Conservation (phyloP, 2,329 filamentous ascomycete species). For the Biscogniauxia marginata region DNA sequence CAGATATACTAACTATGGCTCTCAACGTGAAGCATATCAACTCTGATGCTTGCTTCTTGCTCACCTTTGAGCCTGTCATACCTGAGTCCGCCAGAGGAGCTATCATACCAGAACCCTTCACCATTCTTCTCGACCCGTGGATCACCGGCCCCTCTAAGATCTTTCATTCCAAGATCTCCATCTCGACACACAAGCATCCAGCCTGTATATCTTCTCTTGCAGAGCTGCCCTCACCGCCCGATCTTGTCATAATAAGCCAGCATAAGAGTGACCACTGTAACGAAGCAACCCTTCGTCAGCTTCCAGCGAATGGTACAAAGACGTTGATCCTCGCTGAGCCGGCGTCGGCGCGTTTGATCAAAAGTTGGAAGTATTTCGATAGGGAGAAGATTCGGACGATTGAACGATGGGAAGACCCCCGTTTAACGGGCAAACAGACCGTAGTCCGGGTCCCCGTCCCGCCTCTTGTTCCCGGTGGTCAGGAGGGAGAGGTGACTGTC, state of each 20-base stretch:
- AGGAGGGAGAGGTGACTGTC: constrained; percentile 68
- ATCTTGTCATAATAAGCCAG: constrained; percentile 48
- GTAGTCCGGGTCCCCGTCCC: constrained; percentile 52
- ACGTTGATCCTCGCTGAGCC: constrained; percentile 67
- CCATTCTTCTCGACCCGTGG: constrained; percentile 72
- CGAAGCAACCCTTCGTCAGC: constrained; percentile 63
- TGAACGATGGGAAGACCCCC: constrained; percentile 45
- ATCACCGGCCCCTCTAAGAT: constrained; percentile 60
- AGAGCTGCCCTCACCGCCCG: constrained; percentile 42
- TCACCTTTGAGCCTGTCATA: constrained; percentile 59
- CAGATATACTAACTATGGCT: constrained; percentile 47
- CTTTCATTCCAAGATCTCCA: constrained; percentile 60
- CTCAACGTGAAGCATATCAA: constrained; percentile 64
- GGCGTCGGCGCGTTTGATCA: constrained; percentile 62
- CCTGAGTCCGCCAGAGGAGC: constrained; percentile 35
- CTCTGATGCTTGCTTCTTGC: constrained; percentile 62
- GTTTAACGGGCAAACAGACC: constrained; percentile 32
- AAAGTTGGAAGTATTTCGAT: constrained; percentile 67
- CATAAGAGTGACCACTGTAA: constrained; percentile 66
- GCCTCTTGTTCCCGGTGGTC: constrained; percentile 48
- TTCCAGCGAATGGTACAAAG: constrained; percentile 51
- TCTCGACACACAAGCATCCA: constrained; percentile 52
- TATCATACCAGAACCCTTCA: constrained; percentile 52
- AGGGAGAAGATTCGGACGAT: constrained; percentile 45
- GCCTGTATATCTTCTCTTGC: constrained; percentile 55